Base-by-base conservation (phyloP, 805 yeast species). In the Myxozyma vanderwaltii region DNA sequence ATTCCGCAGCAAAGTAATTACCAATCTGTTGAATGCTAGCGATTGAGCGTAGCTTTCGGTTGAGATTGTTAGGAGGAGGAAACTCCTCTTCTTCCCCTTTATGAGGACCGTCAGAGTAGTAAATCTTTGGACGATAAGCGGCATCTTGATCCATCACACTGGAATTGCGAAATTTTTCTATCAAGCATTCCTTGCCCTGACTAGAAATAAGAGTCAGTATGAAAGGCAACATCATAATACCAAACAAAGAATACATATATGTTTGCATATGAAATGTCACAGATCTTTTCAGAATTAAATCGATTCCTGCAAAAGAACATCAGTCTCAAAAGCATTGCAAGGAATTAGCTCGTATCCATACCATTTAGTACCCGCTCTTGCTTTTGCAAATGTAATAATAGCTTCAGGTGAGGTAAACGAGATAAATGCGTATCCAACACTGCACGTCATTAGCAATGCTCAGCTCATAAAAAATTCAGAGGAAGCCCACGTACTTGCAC, bases 381-480 rank as follows among this genome's bases (percentile, higher is more conserved):
- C 77, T 40, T 70, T 67, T 47, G 81, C 81, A 65, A 81, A 79
- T 8, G 73, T 71, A 39, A 79, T 74, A 29, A 81, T 79, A 45
- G 76, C 74, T 51, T 71, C 69, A 5, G 84, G 79, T 29, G 72
- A 67, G 21, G 73, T 76, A 64, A 81, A 81, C 7, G 82, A 78
- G 35, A 81, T 76, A 66, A 81, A 81, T 3, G 84, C 85, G 69
- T 81, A 81, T 4, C 85, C 85, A 31, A 81, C 84, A 59, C 72
- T 69, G 2, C 5, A 23, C 4, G 36, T 4, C 17, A n/a, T 44
- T 23, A 24, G 27, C 5, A 23, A 26, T 51, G 26, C 17, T 4
- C 13, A 36, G n/a, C 52, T 15, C 17, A 5, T n/a, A 2, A 7
- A 2, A 17, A 26, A 31, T 43, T 4, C 5, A 3, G 36, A 35